phyloP scores from a whole-genome alignment of 768 basidiomycete species.

The Kwoniella sp. region DNA sequence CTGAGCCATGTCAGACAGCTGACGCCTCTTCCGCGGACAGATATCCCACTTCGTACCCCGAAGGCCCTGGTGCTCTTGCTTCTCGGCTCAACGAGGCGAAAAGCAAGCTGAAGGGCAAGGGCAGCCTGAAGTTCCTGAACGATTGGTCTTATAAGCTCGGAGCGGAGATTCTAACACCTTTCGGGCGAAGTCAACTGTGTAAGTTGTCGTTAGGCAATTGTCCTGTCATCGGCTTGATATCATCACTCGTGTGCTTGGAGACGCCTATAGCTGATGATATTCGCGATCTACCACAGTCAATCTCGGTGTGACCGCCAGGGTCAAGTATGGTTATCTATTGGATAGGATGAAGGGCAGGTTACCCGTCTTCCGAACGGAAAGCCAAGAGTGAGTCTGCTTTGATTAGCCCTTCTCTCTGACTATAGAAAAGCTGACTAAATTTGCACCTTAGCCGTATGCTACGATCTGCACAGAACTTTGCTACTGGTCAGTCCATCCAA shows the following conservation, averaged over 20 bases:
- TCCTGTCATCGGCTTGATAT: neutral
- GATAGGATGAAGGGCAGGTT: conserved; percentile 69
- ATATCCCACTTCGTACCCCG: conserved; percentile 46
- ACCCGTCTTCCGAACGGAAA: conserved; percentile 79
- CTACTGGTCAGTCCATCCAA: conserved; percentile 59
- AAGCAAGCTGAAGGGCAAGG: conserved; percentile 59
- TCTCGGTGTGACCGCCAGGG: conserved; percentile 68
- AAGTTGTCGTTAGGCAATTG: conserved; percentile 25
- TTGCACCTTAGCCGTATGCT: conserved; percentile 62
- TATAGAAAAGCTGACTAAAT: conserved; percentile 9
- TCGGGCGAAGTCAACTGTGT: conserved; percentile 81
- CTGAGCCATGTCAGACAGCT: neutral
- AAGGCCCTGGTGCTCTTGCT: conserved; percentile 40
- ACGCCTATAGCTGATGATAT: neutral
- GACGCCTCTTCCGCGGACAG: conserved; percentile 8
- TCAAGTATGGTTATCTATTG: conserved; percentile 74
- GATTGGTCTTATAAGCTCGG: conserved; percentile 86
- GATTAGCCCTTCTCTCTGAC: no score
- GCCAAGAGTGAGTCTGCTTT: conserved; percentile 60
- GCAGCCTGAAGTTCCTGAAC: conserved; percentile 74
- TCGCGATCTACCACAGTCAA: conserved; percentile 58
- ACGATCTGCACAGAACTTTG: conserved; percentile 60
- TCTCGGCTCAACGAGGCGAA: conserved; percentile 29
- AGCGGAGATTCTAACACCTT: conserved; percentile 82
- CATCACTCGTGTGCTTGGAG: no score